These are phyloP conservation scores for Trametes villosa DNA, from an alignment of 768 basidiomycete species.

Conservation along the genomic window DNA sequence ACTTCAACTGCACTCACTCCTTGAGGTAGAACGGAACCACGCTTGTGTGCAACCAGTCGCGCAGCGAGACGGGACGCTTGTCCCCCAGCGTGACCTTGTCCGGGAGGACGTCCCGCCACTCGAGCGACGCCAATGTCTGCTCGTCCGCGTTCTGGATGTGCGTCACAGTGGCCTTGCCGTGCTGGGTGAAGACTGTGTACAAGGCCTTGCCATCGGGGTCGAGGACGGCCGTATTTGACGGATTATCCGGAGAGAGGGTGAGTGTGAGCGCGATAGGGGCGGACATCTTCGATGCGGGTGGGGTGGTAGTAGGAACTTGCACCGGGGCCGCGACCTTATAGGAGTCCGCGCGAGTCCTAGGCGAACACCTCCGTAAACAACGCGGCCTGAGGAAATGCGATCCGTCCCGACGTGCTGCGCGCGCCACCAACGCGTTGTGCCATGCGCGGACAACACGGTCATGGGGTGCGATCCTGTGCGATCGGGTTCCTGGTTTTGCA, in stretches of 20 bases:
- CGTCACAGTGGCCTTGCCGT: slow-evolving; percentile 38
- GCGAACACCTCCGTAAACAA: background rate
- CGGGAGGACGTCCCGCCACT: slow-evolving; percentile 43
- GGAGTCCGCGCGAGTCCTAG: background rate
- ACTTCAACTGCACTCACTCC: slow-evolving; percentile 34
- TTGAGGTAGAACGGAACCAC: slow-evolving; percentile 41
- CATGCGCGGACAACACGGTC: too few relatives aligned
- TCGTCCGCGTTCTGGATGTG: slow-evolving; percentile 39
- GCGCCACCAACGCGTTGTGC: background rate
- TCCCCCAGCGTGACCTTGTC: slow-evolving; percentile 45
- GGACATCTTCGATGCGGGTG: slow-evolving; percentile 7
- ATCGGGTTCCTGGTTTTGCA: too few relatives aligned
- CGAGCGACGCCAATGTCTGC: slow-evolving; percentile 41
- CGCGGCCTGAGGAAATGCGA: background rate
- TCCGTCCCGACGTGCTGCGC: background rate
- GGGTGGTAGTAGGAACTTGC: background rate
- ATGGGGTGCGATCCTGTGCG: too few relatives aligned
- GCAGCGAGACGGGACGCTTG: slow-evolving; percentile 35
- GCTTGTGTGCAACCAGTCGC: slow-evolving; percentile 47
- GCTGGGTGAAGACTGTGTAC: slow-evolving; percentile 44
- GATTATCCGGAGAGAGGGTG: slow-evolving; percentile 45
- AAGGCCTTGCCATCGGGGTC: slow-evolving; percentile 37
- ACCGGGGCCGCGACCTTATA: background rate
- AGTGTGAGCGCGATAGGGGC: slow-evolving; percentile 31
- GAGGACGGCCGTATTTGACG: slow-evolving; percentile 44